Base-by-base conservation (phyloP, 2,329 filamentous ascomycete genomes). In the Claviceps sp. region DNA sequence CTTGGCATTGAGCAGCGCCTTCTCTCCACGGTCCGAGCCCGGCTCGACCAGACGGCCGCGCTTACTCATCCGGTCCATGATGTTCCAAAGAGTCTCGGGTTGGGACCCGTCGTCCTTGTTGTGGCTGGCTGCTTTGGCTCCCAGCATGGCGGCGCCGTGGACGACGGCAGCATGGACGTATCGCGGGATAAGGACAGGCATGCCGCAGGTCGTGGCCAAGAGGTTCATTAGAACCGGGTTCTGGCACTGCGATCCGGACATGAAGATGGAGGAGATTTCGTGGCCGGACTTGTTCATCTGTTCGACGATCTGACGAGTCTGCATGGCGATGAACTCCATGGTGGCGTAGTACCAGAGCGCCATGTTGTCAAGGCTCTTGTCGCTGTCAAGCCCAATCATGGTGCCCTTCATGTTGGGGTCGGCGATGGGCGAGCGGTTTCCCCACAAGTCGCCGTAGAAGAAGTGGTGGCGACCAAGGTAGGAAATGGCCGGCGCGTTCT, bases 51-150 rank as follows among this genome's bases (percentile, higher is more conserved):
- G 79, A 61, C 84, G 87, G 36, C 91, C 93, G 8, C 89, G 85
- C 75, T 96, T 95, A 72, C 87, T 95, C 84, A 96, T 93, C 52
- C 89, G 81, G 67, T 95, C 88, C 93, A 98, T 98, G 65, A 98
- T 96, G 59, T 82, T 80, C 93, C 93, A 98, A 55, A 98, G 73
- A 42, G 85, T 80, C 72, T 96, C 90, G 0, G 87, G 90, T 61
- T 84, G 83, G 45, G 88, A 87, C 34, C 63, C 65, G 9, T 64
- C 65, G 9, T 86, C 77, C 41, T 77, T 76, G 62, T 86, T 83
- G 36, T 85, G 85, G 60, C 85, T 93, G 6, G 91, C 93, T n/a
- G 93, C 93, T 70, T 97, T 97, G 54, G 89, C 93, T 41, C 93
- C 93, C 24, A 98, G 77, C 91, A 98, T 98, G 53, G 93, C 93